phyloP scores from a whole-genome alignment of 2,329 filamentous ascomycete species.

The Chalaropsis thielavioides region DNA sequence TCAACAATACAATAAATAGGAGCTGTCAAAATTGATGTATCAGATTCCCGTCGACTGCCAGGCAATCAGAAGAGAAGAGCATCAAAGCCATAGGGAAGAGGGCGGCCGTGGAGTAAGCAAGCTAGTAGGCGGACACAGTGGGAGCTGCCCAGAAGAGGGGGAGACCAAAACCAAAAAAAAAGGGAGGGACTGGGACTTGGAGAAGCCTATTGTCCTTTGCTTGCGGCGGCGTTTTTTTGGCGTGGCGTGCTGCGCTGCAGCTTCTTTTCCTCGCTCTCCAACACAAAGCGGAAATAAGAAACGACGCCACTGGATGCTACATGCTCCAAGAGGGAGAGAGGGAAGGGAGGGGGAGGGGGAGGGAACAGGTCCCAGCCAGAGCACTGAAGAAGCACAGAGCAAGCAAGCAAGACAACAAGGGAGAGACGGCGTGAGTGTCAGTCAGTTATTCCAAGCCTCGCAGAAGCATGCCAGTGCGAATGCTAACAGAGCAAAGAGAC shows the following conservation, averaged over 20 bases:
- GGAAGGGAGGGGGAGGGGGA: background rate
- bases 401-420: too few species aligned
- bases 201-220: background rate
- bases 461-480: background rate
- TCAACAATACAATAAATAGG: background rate
- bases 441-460: background rate
- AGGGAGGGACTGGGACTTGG: too few species aligned
- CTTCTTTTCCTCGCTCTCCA: background rate
- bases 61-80: background rate
- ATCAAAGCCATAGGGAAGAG: background rate
- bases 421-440: too few species aligned
- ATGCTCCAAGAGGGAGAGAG: background rate
- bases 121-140: too few species aligned
- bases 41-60: background rate
- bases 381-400: too few species aligned
- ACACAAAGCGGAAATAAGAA: background rate
- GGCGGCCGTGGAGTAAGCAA: too few species aligned
- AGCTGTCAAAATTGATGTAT: background rate
- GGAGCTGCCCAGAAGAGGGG: too few species aligned
- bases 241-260: too few species aligned
- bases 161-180: too few species aligned
- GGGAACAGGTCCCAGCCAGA: background rate
- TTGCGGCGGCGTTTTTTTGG: background rate
- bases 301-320: background rate
- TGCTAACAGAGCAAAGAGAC: too few species aligned